Conservation (phyloP, 768 basidiomycete genomes). For the Tulasnella sp. region DNA sequence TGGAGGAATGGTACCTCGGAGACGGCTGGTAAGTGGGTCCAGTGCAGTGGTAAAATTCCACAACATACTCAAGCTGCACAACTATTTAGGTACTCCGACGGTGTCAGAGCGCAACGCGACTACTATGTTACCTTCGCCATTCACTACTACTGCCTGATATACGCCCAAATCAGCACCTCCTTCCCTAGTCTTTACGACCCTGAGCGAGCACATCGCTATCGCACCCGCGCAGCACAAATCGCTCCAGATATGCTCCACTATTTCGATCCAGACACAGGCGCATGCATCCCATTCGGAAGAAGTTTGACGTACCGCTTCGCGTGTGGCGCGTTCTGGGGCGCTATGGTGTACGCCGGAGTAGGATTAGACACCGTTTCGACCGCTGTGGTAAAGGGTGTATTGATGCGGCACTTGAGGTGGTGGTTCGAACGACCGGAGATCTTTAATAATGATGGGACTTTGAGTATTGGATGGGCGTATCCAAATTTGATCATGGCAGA, state of each 20-base stretch:
- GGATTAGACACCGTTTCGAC: not conserved
- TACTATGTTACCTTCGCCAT: slow-evolving; percentile 75
- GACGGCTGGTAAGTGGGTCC: slow-evolving; percentile 53
- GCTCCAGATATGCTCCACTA: slow-evolving; percentile 63
- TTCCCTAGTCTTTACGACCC: slow-evolving; percentile 54
- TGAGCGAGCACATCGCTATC: slow-evolving; percentile 50
- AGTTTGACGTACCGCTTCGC: slow-evolving; percentile 70
- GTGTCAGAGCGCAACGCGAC: slow-evolving; percentile 28
- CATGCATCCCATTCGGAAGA: slow-evolving; percentile 56
- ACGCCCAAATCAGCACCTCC: slow-evolving; percentile 23
- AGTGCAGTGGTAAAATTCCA: not conserved
- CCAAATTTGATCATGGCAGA: slow-evolving; percentile 27
- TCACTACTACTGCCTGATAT: slow-evolving; percentile 60
- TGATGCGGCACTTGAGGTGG: slow-evolving; percentile 59
- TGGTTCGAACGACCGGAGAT: slow-evolving; percentile 45
- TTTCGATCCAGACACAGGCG: slow-evolving; percentile 65
- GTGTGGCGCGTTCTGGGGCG: slow-evolving; percentile 63
- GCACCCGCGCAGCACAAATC: slow-evolving; percentile 50
- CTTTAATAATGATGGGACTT: slow-evolving; percentile 46
- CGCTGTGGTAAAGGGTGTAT: slow-evolving; percentile 64
- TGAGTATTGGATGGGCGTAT: slow-evolving; percentile 42
- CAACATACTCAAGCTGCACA: too few species aligned
- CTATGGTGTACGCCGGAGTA: slow-evolving; percentile 58
- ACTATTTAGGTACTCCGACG: slow-evolving; percentile 3
- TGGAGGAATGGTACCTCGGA: slow-evolving; percentile 69